Evolutionary conservation across 2,329 filamentous ascomycete genomes (phyloP), one percentile per base, ranked within the genome.

Genomic region (Sporothrix brunneoviolacea): DNA sequence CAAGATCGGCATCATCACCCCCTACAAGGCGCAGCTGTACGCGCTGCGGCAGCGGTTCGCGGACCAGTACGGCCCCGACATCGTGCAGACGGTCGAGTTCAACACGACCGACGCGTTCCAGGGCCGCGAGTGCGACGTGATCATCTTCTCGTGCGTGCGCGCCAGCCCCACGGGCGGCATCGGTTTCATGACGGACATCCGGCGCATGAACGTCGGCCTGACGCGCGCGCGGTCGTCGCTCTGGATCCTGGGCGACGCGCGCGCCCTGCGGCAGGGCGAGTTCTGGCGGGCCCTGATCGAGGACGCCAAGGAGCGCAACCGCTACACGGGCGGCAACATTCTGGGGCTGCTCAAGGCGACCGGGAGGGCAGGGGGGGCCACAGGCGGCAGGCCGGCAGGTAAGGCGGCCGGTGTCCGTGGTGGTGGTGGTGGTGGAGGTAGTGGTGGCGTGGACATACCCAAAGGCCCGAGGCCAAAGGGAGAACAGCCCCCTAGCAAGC

Each of bases 71-170:
- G 90, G 91, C 32, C 80, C 87, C 4, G 69, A 66, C 0, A 90
- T 98, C 57, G 76, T 83, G 21, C 83, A 86, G 28, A 78, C 79
- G 18, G 86, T 98, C 57, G 94, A 98, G 58, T 98, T 98, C 77
- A 98, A 98, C 66, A 98, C 93, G 0, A 98, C 93, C 0, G 93
- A 98, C 69, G 94, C 93, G 16, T 98, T 96, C 66, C 93, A 98
- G 66, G 93, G 93, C 55, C 83, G 94, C 58, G 93, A 98, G 68
- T 93, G 90, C 62, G 93, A 98, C 64, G 85, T 98, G 56, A 97
- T 98, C 66, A 97, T 98, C 57, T 98, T 98, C 72, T 97, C 93
- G 36, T 98, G 94, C 67, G 93, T 98, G 54, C 84, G 93, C 70
- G 91, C 93, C 19, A 91, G 86, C 27, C 81, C 88, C n/a, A 87